phyloP scores from a whole-genome alignment of 2,329 filamentous ascomycete genomes.

The Aspergillus sp. region DNA sequence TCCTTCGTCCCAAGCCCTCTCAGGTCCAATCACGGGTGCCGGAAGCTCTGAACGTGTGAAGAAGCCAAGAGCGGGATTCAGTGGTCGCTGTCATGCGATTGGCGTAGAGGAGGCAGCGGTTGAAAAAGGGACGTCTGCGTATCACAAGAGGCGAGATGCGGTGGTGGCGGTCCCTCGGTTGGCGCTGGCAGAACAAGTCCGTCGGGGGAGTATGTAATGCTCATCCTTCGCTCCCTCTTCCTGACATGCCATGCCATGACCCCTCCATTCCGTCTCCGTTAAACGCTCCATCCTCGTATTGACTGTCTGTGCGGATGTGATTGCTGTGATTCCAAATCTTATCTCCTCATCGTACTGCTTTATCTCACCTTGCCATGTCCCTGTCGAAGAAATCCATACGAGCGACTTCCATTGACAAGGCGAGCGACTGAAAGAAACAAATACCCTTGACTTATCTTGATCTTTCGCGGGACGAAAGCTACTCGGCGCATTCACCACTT shows the following conservation, averaged over 20 bases:
- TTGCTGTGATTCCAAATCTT: conserved; percentile 9
- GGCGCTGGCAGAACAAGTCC: conserved; percentile 3
- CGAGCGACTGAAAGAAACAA: conserved; percentile 8
- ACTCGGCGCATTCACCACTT: not conserved
- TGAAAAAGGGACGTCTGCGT: conserved; percentile 12
- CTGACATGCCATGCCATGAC: conserved; percentile 3
- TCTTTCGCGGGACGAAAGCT: conserved; percentile 31
- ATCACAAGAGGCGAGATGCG: conserved; percentile 2
- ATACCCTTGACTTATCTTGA: not conserved
- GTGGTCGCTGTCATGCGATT: conserved; percentile 10
- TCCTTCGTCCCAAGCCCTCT: not conserved
- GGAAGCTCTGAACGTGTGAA: conserved; percentile 10
- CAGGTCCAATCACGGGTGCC: conserved; percentile 12
- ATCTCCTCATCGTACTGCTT: not conserved
- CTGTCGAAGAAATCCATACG: conserved; percentile 5
- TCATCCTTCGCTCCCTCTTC: conserved; percentile 2
- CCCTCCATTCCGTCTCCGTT: not conserved
- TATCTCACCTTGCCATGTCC: conserved; percentile 15
- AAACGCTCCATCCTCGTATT: conserved; percentile 5
- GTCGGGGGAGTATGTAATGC: conserved; percentile 12
- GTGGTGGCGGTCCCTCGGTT: conserved; percentile 5
- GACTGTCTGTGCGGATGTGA: conserved; percentile 14
- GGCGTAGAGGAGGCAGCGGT: conserved; percentile 8
- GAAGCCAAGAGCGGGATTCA: conserved; percentile 15
- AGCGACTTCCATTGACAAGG: conserved; percentile 4